Evolutionary conservation across 257 asterid genomes (phyloP).

Genomic region (Solanum microdontum): DNA sequence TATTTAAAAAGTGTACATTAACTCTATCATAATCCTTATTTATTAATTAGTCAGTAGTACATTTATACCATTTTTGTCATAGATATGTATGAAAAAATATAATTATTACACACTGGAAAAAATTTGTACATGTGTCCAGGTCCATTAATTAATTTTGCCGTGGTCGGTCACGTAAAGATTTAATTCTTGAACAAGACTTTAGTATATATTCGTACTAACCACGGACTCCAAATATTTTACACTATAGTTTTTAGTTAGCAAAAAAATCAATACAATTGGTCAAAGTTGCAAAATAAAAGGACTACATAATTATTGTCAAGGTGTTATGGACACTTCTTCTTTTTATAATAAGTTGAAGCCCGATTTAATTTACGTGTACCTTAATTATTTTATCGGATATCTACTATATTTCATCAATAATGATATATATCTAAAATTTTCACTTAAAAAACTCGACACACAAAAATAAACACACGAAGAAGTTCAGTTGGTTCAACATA

Average conservation of each 20-base stretch:
- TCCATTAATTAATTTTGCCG: slow-evolving; percentile 12
- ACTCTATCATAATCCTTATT: background rate
- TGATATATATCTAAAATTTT: accelerated
- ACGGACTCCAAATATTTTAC: background rate
- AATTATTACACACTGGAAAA: background rate
- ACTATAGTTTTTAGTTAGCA: background rate
- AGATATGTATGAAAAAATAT: background rate
- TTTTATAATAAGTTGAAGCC: no score
- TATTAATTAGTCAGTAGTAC: background rate
- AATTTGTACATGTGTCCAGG: background rate
- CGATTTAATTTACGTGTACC: accelerated
- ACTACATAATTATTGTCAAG: background rate
- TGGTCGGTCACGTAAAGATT: slow-evolving; percentile 27
- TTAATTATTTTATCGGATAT: background rate
- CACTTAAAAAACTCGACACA: background rate
- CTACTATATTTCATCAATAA: background rate
- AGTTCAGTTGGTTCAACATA: background rate
- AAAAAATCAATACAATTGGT: background rate
- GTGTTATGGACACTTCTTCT: background rate
- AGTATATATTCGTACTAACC: slow-evolving; percentile 5
- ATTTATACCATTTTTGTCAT: background rate
- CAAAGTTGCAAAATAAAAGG: background rate
- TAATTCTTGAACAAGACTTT: background rate
- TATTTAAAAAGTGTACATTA: background rate
- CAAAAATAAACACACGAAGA: background rate